Base-by-base conservation (phyloP, 2,329 filamentous ascomycete genomes). In the Colletotrichum sp. region DNA sequence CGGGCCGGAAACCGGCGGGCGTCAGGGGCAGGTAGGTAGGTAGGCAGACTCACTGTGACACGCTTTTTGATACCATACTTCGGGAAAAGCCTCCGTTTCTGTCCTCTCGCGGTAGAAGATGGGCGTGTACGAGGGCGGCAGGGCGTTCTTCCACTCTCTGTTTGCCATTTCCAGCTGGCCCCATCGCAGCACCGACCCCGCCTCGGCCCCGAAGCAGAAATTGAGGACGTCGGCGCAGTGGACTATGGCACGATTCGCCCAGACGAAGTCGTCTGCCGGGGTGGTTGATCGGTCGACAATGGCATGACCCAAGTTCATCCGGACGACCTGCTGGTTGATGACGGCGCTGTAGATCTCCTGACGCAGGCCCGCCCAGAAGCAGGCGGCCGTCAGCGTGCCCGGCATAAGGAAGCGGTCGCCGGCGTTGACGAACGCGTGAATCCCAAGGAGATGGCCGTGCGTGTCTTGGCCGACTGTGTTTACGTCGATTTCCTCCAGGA, bases 151-250 rank as follows among this genome's bases (percentile, higher is more conserved):
- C 77, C 77, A 78, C 36, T 77, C 72, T 39, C 72, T 75, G 75
- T 78, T 78, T 24, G 77, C 77, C 67, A 75, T 73, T 18, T 71
- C 71, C n/a, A 78, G 72, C 39, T 75, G 71, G 61, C 71, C 72
- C 77, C 77, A 78, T 67, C 65, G 75, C 39, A 76, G 55, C 3
- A 67, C 68, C 24, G 73, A 73, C 48, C 68, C 74, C 36, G 76
- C 74, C 80, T 80, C 77, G 26, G 86, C 82, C 6, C 88, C 87
- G 79, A 93, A 93, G 80, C 92, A 93, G 79, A 89, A 92, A 76
- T 92, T 91, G 24, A 93, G 83, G 3, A 93, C 90, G 76, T 93
- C 90, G 26, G 91, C 91, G 68, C 91, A 91, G 78, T 92, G 90
- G 4, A 92, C 87, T 0, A 93, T 87, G 26, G 92, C 90, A n/a